Evolutionary conservation across 2,329 filamentous ascomycete species (phyloP).

Genomic region (Xylaria sp.): DNA sequence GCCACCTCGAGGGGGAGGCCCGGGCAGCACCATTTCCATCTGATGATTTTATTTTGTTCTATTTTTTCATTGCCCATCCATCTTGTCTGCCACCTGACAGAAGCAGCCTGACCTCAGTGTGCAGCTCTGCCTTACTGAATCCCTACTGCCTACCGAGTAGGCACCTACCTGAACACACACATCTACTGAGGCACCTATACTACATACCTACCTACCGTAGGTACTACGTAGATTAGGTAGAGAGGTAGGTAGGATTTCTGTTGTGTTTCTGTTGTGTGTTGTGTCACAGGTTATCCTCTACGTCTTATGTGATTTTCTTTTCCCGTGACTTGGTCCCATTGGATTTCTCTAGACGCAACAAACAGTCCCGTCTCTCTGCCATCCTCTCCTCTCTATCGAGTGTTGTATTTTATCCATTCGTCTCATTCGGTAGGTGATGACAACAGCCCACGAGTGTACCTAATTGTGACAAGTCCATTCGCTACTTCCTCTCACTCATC

Average conservation of each 20-base stretch:
- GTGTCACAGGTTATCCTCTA: conserved; percentile 19
- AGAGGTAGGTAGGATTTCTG: neutral
- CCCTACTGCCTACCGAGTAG: too few relatives aligned
- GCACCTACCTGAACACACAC: neutral
- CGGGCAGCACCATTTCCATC: neutral
- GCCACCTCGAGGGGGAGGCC: too few relatives aligned
- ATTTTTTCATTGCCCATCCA: neutral
- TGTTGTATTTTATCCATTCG: conserved; percentile 25
- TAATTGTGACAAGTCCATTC: conserved; percentile 21
- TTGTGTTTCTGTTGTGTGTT: too few relatives aligned
- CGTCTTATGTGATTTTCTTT: conserved; percentile 6
- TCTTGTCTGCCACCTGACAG: neutral
- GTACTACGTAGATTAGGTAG: neutral
- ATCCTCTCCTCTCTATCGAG: conserved; percentile 3
- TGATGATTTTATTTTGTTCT: neutral
- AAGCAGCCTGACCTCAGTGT: neutral
- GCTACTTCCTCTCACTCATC: conserved; percentile 17
- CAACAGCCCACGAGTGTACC: conserved; percentile 25
- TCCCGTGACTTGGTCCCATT: conserved; percentile 20
- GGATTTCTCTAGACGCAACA: conserved; percentile 23
- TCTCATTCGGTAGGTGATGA: conserved; percentile 26
- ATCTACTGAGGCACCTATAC: neutral
- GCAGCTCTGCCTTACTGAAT: neutral
- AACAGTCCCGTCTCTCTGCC: conserved; percentile 24
- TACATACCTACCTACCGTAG: neutral